Conservation (phyloP, 2,329 filamentous ascomycete genomes). For the Whalleya microplaca region DNA sequence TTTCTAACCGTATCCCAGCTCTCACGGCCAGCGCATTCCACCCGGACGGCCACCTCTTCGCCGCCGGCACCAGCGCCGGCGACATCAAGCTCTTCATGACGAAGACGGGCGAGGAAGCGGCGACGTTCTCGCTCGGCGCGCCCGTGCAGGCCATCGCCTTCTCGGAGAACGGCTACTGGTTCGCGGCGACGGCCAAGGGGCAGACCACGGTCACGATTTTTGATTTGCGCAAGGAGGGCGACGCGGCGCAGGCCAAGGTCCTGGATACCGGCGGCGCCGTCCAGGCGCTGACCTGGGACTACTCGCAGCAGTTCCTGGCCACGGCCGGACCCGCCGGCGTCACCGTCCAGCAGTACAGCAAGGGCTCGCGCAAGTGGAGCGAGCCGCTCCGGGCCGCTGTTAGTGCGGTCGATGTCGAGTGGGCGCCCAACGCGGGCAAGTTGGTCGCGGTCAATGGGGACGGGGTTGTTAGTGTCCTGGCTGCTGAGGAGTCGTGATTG, state of each 20-base stretch:
- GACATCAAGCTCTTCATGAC: slow-evolving; percentile 90
- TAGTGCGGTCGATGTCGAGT: slow-evolving; percentile 72
- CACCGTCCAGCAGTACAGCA: slow-evolving; percentile 87
- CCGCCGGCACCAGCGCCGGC: slow-evolving; percentile 77
- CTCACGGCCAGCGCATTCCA: slow-evolving; percentile 85
- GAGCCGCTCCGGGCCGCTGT: slow-evolving; percentile 80
- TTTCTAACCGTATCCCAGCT: slow-evolving; percentile 49
- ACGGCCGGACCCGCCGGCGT: slow-evolving; percentile 79
- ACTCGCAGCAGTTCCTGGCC: slow-evolving; percentile 90
- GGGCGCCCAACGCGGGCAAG: slow-evolving; percentile 76
- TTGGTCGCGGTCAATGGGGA: slow-evolving; percentile 76
- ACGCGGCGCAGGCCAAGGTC: slow-evolving; percentile 78
- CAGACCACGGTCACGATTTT: slow-evolving; percentile 84
- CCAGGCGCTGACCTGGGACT: slow-evolving; percentile 83
- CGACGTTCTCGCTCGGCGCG: slow-evolving; percentile 70
- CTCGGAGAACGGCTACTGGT: slow-evolving; percentile 96
- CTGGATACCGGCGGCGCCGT: slow-evolving; percentile 83
- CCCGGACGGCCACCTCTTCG: slow-evolving; percentile 93
- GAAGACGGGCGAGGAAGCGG: slow-evolving; percentile 75
- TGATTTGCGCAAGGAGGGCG: slow-evolving; percentile 90
- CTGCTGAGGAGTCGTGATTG: slow-evolving; percentile 51
- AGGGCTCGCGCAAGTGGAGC: slow-evolving; percentile 85
- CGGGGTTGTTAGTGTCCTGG: slow-evolving; percentile 73
- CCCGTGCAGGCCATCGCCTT: slow-evolving; percentile 80
- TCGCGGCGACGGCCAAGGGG: slow-evolving; percentile 79